Evolutionary conservation across 352 stramenopile genomes (phyloP).

Genomic region (Globisporangium cystogenes): DNA sequence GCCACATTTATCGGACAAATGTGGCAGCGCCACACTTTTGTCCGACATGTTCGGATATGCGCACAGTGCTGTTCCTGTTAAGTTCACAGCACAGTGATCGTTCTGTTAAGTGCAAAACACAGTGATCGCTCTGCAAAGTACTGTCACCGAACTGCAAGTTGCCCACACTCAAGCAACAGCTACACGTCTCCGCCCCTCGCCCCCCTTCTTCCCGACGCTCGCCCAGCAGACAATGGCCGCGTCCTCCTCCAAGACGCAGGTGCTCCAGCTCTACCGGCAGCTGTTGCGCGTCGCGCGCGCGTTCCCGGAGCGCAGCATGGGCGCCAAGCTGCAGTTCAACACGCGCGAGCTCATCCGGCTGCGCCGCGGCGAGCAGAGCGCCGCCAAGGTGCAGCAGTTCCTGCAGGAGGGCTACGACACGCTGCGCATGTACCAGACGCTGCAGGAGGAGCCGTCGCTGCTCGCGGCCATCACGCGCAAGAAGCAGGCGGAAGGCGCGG

Average conservation of each 20-base stretch:
- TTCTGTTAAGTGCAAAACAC: too few species aligned
- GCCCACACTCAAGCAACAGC: too few species aligned
- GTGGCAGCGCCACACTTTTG: too few species aligned
- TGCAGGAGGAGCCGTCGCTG: constrained; percentile 35
- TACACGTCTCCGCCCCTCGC: too few species aligned
- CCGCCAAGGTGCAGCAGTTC: constrained; percentile 27
- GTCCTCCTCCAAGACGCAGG: constrained; percentile 25
- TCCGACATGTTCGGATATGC: too few species aligned
- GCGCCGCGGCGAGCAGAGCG: constrained; percentile 41
- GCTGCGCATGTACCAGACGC: constrained; percentile 53
- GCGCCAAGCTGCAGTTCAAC: constrained; percentile 71
- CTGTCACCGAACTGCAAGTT: too few species aligned
- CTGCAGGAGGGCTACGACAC: constrained; percentile 47
- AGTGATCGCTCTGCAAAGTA: too few species aligned
- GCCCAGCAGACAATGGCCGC: too few species aligned
- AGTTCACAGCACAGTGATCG: too few species aligned
- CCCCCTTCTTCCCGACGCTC: too few species aligned
- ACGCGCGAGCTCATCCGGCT: constrained; percentile 63
- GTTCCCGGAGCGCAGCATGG: constrained; percentile 60
- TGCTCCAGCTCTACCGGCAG: constrained; percentile 58
- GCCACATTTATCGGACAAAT: too few species aligned
- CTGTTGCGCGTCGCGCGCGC: constrained; percentile 38
- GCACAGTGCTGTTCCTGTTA: too few species aligned
- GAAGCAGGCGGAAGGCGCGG: constrained; percentile 6
- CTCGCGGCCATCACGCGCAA: constrained; percentile 60